These are phyloP conservation scores for Rhizophora mangle DNA, from an alignment of 345 rosid species.

Conservation along the genomic window DNA sequence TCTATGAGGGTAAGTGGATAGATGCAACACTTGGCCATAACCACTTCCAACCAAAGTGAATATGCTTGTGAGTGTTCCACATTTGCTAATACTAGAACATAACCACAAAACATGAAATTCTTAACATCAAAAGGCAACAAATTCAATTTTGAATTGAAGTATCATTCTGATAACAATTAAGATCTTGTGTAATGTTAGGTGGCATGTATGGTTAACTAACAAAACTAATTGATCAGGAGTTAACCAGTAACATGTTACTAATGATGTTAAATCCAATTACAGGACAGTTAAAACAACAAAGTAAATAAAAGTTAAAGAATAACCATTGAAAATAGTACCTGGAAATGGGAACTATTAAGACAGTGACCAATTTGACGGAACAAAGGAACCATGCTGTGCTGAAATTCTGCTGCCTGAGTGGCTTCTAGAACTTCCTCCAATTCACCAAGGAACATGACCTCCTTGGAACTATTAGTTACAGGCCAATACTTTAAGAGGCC, in stretches of 20 bases:
- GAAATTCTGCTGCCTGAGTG: constrained; percentile 78
- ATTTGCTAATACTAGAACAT: too few species aligned
- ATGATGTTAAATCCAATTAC: not conserved
- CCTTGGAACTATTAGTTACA: constrained; percentile 67
- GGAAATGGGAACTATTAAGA: constrained; percentile 78
- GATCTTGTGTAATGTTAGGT: not conserved
- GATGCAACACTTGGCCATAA: too few species aligned
- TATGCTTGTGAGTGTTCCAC: constrained; percentile 17
- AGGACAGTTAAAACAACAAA: not conserved
- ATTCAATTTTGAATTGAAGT: not conserved
- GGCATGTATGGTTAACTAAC: not conserved
- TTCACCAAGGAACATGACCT: constrained; percentile 82
- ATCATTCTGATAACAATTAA: constrained; percentile 5
- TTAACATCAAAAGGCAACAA: too few species aligned
- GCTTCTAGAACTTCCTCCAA: constrained; percentile 81
- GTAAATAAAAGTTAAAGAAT: not conserved
- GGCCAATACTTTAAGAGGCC: constrained; percentile 83
- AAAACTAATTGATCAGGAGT: not conserved
- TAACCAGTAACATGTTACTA: not conserved
- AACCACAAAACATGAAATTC: too few species aligned
- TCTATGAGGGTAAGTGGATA: not conserved
- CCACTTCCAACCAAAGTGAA: too few species aligned
- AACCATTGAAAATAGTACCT: constrained; percentile 38
- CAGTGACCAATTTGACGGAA: constrained; percentile 58
- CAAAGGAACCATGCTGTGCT: constrained; percentile 68